phyloP scores from a whole-genome alignment of 768 basidiomycete species.

The Podaxis carcinomalis region DNA sequence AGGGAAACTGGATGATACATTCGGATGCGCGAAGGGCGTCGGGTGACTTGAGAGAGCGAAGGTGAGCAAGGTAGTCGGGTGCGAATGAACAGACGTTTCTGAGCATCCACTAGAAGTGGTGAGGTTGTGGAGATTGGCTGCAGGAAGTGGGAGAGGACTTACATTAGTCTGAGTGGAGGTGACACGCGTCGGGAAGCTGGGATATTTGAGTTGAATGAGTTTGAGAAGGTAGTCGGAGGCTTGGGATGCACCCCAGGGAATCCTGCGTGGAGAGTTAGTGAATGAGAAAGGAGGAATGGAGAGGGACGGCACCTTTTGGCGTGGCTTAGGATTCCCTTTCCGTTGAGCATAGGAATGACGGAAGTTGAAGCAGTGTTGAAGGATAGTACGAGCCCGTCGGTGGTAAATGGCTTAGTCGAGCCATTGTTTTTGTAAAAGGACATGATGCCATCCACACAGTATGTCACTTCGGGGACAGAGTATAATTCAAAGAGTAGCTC shows the following conservation, averaged over 20 bases:
- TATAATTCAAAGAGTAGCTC: constrained; percentile 97
- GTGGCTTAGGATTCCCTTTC: constrained; percentile 79
- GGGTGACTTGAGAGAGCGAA: constrained; percentile 70
- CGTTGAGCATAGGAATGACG: constrained; percentile 81
- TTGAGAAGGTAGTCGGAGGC: constrained; percentile 90
- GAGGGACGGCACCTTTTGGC: constrained; percentile 64
- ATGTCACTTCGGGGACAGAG: constrained; percentile 77
- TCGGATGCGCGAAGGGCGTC: constrained; percentile 56
- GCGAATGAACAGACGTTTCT: constrained; percentile 84
- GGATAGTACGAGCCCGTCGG: constrained; percentile 84
- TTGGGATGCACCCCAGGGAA: constrained; percentile 92
- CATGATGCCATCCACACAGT: constrained; percentile 87
- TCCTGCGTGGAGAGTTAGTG: constrained; percentile 38
- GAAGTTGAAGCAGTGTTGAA: constrained; percentile 92
- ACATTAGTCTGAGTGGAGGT: constrained; percentile 76
- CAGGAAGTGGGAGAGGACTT: constrained; percentile 18
- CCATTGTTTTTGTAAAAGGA: constrained; percentile 83
- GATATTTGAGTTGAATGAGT: constrained; percentile 92
- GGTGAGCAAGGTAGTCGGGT: constrained; percentile 63
- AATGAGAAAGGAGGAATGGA: neutral
- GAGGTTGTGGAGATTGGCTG: neutral
- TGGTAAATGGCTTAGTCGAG: constrained; percentile 31
- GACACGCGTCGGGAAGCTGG: constrained; percentile 85
- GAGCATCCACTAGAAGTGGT: constrained; percentile 73
- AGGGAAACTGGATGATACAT: constrained; percentile 88